phyloP scores from a whole-genome alignment of 2,329 filamentous ascomycete species.

The Pseudofabraea citricarpa region DNA sequence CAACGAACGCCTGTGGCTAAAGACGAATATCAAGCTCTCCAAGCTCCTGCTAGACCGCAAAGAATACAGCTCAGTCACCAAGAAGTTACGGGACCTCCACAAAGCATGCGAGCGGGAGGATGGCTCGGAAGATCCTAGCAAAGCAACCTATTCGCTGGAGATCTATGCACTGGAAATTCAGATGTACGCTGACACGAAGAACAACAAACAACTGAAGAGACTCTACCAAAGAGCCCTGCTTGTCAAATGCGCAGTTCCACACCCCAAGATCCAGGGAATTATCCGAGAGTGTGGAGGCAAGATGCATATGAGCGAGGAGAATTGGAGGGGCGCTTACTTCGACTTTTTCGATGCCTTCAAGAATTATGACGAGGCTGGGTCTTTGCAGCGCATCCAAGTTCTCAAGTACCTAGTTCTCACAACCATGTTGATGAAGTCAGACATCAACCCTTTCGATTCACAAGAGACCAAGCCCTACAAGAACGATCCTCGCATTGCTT shows the following conservation, averaged over 20 bases:
- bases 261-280: constrained; percentile 98
- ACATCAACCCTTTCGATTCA: constrained; percentile 98
- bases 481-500: constrained; percentile 88
- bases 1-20: constrained; percentile 94
- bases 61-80: constrained; percentile 74
- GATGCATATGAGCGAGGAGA: constrained; percentile 99
- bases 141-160: constrained; percentile 93
- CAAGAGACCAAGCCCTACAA: constrained; percentile 99
- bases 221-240: constrained; percentile 88
- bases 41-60: constrained; percentile 88
- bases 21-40: constrained; percentile 96
- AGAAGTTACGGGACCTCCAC: constrained; percentile 85
- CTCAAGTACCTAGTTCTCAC: constrained; percentile 94
- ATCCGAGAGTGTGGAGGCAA: constrained; percentile 98
- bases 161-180: constrained; percentile 97
- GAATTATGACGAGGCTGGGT: constrained; percentile 97
- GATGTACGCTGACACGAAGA: constrained; percentile 95
- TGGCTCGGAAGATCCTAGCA: constrained; percentile 85
- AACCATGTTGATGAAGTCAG: constrained; percentile 97
- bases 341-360: constrained; percentile 99
- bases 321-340: constrained; percentile 94
- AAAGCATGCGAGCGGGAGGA: constrained; percentile 83
- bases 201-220: constrained; percentile 94
- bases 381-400: constrained; percentile 91
- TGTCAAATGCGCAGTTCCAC: constrained; percentile 93